Percentiles rank a stretch among this genome's conserved stretches.
Evolutionary conservation across 2,329 filamentous ascomycete genomes (phyloP).

Genomic region (Pestalotiopsis fici): DNA sequence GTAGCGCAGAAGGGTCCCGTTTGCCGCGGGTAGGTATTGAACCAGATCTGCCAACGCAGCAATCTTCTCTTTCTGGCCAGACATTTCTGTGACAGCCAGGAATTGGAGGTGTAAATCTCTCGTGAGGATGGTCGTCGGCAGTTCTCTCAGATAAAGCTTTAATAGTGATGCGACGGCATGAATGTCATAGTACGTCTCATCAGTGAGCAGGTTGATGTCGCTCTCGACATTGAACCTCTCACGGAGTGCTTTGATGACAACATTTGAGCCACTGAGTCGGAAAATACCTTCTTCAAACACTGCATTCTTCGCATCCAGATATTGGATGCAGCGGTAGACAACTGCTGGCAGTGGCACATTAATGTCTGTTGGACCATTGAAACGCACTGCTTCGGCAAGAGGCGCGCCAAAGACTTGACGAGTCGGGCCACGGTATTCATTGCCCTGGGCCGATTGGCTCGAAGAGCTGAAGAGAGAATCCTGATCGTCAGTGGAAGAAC

Average conservation of each 20-base stretch:
- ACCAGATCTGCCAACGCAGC: conserved; percentile 75
- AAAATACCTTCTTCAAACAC: conserved; percentile 92
- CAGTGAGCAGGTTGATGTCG: conserved; percentile 82
- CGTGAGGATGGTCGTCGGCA: conserved; percentile 89
- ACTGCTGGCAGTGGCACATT: conserved; percentile 83
- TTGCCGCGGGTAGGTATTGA: conserved; percentile 76
- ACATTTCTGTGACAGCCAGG: conserved; percentile 77
- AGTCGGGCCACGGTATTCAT: conserved; percentile 52
- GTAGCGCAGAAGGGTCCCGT: conserved; percentile 79
- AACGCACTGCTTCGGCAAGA: conserved; percentile 82
- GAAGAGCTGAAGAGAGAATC: conserved; percentile 53
- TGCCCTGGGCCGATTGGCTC: conserved; percentile 41
- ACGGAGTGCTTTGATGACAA: conserved; percentile 86
- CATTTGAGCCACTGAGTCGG: conserved; percentile 92
- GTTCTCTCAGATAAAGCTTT: conserved; percentile 90
- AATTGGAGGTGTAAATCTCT: conserved; percentile 90
- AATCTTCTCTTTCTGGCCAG: conserved; percentile 75
- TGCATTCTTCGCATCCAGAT: conserved; percentile 81
- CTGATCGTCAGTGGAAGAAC: conserved; percentile 59
- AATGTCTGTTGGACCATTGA: conserved; percentile 71
- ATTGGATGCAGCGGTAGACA: conserved; percentile 93
- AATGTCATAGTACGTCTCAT: conserved; percentile 88
- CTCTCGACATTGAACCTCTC: conserved; percentile 94
- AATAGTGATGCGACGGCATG: conserved; percentile 93
- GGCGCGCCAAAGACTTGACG: conserved; percentile 83